Conservation (phyloP, 495 filamentous ascomycete genomes). For the Daldinia decipiens region DNA sequence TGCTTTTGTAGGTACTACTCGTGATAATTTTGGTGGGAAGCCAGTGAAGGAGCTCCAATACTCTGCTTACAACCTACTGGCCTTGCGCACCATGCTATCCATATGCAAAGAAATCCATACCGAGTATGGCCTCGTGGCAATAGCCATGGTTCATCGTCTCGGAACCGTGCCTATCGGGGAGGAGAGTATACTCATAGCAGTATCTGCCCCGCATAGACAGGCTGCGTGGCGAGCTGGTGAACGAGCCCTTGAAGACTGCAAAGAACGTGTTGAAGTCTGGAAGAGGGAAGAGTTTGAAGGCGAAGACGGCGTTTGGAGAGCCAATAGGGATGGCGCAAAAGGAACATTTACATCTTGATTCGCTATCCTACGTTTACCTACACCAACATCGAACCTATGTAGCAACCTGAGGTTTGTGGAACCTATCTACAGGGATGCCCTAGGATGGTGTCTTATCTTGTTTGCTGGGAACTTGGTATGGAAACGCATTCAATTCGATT, state of each 20-base stretch:
- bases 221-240: slow-evolving; percentile 91
- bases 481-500: background rate
- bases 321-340: slow-evolving; percentile 79
- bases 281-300: slow-evolving; percentile 90
- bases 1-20: slow-evolving; percentile 74
- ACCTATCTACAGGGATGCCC: background rate
- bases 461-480: background rate
- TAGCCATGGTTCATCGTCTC: slow-evolving; percentile 87
- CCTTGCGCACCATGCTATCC: slow-evolving; percentile 75
- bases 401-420: background rate
- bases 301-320: slow-evolving; percentile 86
- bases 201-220: slow-evolving; percentile 84
- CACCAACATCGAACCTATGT: background rate
- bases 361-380: background rate
- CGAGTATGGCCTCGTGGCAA: slow-evolving; percentile 71
- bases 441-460: background rate
- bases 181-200: slow-evolving; percentile 91
- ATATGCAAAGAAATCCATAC: slow-evolving; percentile 70
- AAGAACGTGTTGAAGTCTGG: slow-evolving; percentile 91
- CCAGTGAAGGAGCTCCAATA: slow-evolving; percentile 83
- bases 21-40: slow-evolving; percentile 80
- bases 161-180: slow-evolving; percentile 87
- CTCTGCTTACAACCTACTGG: slow-evolving; percentile 79
- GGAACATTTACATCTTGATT: slow-evolving; percentile 48
- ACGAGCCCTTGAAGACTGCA: slow-evolving; percentile 87